Evolutionary conservation across 495 filamentous ascomycete species (phyloP), one percentile per base, ranked within the genome.

Genomic region (Xylaria palmicola): DNA sequence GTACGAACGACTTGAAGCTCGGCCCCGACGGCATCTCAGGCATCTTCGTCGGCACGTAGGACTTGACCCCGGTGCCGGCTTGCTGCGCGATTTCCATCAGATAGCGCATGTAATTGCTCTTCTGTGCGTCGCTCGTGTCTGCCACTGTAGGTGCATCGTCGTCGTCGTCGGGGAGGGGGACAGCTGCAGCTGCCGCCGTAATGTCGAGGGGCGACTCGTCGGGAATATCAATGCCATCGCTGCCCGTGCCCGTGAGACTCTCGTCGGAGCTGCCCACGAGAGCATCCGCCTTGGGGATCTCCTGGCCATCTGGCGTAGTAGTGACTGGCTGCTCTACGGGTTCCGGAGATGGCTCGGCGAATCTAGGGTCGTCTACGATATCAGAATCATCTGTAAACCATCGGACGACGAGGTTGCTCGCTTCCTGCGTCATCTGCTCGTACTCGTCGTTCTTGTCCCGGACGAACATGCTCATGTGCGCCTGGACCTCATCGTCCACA

Each of bases 401-500:
- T 12, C 69, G 65, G 0, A 79, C 69, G 4, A 87, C 75, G 39
- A 84, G 70, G 53, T 83, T 80, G 62, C 86, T 87, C 15, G 90
- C 85, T 49, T 86, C 72, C 48, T 85, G 81, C 20, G 84, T 77
- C 77, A 98, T 84, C 19, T 75, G 74, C 65, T 87, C 84, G 66
- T 93, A 97, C 30, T 85, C 88, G 30, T 85, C 82, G 68, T 97
- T 96, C 56, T 88, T 85, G 64, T 85, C 86, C 24, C 85, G 85
- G 56, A 81, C 75, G 67, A 98, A 98, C 86, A 98, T 91, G 56
- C 79, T 86, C 73, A 88, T 83, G 72, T 98, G 94, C 6, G 93
- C 93, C 58, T 80, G 79, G 15, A 90, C 83, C 75, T 98, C 94
- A 59, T 96, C 91, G n/a, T 69, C 72, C 1, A 85, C 90, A 54